Evolutionary conservation across 768 basidiomycete species (phyloP).

Genomic region (Leccinum broughii): DNA sequence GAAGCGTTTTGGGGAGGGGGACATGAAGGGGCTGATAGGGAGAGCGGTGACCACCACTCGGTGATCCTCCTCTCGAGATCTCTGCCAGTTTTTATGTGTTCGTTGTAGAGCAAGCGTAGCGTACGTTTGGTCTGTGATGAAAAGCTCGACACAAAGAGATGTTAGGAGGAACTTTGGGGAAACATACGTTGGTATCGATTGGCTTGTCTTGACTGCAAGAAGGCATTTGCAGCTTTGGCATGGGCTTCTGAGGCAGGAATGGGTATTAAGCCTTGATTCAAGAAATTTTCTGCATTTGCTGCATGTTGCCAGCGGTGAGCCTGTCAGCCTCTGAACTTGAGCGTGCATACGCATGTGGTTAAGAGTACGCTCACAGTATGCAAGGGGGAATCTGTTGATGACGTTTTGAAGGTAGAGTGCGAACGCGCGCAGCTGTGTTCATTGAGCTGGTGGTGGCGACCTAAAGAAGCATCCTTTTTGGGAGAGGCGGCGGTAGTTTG

Average conservation of each 20-base stretch:
- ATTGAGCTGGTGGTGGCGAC: not conserved
- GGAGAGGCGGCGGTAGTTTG: conserved; percentile 4
- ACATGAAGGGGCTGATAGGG: conserved; percentile 40
- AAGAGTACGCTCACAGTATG: conserved; percentile 42
- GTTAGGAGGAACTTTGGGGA: conserved; percentile 1
- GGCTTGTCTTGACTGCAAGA: conserved; percentile 71
- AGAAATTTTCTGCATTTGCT: conserved; percentile 74
- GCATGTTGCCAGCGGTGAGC: conserved; percentile 70
- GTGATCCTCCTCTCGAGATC: conserved; percentile 72
- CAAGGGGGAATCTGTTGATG: conserved; percentile 48
- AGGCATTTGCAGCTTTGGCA: conserved; percentile 73
- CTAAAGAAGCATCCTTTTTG: conserved; percentile 8
- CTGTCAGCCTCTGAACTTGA: conserved; percentile 38
- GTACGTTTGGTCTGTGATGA: conserved; percentile 69
- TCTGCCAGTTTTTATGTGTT: conserved; percentile 68
- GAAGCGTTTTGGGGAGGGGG: conserved; percentile 45
- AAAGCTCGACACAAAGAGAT: conserved; percentile 5
- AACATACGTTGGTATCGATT: conserved; percentile 66
- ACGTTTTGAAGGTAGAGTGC: conserved; percentile 22
- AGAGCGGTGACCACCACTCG: conserved; percentile 13
- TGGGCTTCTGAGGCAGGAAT: conserved; percentile 76
- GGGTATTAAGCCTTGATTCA: conserved; percentile 58
- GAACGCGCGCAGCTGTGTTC: conserved; percentile 1
- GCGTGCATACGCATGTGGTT: not conserved
- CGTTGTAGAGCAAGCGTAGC: conserved; percentile 69